These are phyloP conservation scores for Gyrodon lividus DNA, from an alignment of 768 basidiomycete genomes.

Conservation along the genomic window DNA sequence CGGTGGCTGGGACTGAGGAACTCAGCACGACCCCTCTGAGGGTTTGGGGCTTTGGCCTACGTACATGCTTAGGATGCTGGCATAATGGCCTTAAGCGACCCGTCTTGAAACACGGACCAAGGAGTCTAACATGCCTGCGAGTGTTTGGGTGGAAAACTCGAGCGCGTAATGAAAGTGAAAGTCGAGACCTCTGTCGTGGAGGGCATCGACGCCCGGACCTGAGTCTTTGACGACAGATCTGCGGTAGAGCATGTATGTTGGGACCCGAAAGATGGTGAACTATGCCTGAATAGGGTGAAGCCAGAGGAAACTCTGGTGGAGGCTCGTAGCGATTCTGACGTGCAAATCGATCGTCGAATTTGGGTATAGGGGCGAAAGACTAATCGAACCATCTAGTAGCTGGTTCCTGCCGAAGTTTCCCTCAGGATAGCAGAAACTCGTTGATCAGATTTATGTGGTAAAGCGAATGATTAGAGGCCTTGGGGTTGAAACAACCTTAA, in stretches of 20 bases:
- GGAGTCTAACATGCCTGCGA: slow-evolving; percentile 83
- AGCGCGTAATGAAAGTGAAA: slow-evolving; percentile 72
- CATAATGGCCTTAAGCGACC: slow-evolving; percentile 78
- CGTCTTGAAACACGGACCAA: slow-evolving; percentile 86
- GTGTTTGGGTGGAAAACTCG: slow-evolving; percentile 75
- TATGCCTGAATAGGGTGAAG: slow-evolving; percentile 89
- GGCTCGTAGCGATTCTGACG: slow-evolving; percentile 94
- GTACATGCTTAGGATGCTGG: slow-evolving; percentile 75
- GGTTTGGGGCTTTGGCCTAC: too few relatives aligned
- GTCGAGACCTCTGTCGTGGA: too few relatives aligned
- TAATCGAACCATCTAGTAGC: slow-evolving; percentile 94
- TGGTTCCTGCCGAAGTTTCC: slow-evolving; percentile 92
- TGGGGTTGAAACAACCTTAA: slow-evolving; percentile 87
- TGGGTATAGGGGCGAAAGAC: slow-evolving; percentile 96
- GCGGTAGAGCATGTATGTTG: slow-evolving; percentile 83
- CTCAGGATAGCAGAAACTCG: slow-evolving; percentile 69
- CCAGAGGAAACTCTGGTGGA: slow-evolving; percentile 97
- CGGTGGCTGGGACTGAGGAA: slow-evolving; percentile 8
- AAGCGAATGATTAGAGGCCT: slow-evolving; percentile 92
- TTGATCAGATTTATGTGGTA: slow-evolving; percentile 63
- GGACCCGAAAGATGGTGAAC: slow-evolving; percentile 91
- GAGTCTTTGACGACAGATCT: slow-evolving; percentile 70
- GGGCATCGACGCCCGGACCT: slow-evolving; percentile 73
- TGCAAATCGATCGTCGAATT: slow-evolving; percentile 95
- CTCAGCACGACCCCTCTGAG: too few relatives aligned